Percentiles rank a stretch among this genome's conserved stretches.
Evolutionary conservation across 202 grass and related monocot genomes (phyloP).

Genomic region (Cymbopogon flexuosus): DNA sequence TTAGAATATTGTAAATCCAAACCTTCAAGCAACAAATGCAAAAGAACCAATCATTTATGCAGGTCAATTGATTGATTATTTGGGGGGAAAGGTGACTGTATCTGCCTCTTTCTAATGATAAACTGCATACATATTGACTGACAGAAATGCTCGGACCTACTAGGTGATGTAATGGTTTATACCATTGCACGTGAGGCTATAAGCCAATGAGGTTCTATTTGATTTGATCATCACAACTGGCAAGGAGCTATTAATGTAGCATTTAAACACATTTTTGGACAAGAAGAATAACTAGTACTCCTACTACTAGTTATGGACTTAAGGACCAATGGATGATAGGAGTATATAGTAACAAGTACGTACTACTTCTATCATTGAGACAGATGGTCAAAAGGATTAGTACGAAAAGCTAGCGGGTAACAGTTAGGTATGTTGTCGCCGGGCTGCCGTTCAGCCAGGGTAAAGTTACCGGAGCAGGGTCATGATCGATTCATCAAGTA

Average conservation of each 20-base stretch:
- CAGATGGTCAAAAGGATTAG: background rate
- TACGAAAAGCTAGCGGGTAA: background rate
- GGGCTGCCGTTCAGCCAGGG: background rate
- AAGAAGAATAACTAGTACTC: background rate
- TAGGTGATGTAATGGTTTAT: background rate
- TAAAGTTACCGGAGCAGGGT: constrained; percentile 21
- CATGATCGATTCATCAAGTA: background rate
- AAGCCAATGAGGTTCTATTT: background rate
- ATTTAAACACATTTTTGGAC: background rate
- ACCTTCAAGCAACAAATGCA: constrained; percentile 18
- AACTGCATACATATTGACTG: background rate
- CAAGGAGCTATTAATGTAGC: constrained; percentile 5
- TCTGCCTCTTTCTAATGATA: background rate
- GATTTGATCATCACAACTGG: background rate
- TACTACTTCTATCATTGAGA: background rate
- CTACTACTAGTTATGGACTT: background rate
- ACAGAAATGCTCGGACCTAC: background rate
- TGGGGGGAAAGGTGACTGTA: background rate
- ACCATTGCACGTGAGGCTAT: background rate
- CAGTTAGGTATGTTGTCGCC: background rate
- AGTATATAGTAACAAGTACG: too few species aligned
- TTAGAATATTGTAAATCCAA: background rate
- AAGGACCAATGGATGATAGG: background rate
- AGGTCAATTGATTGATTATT: background rate
- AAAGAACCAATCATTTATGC: background rate